Evolutionary conservation across 2,329 filamentous ascomycete genomes (phyloP), one percentile per base, ranked within the genome.

Genomic region (Chaetomiaceae sp.): DNA sequence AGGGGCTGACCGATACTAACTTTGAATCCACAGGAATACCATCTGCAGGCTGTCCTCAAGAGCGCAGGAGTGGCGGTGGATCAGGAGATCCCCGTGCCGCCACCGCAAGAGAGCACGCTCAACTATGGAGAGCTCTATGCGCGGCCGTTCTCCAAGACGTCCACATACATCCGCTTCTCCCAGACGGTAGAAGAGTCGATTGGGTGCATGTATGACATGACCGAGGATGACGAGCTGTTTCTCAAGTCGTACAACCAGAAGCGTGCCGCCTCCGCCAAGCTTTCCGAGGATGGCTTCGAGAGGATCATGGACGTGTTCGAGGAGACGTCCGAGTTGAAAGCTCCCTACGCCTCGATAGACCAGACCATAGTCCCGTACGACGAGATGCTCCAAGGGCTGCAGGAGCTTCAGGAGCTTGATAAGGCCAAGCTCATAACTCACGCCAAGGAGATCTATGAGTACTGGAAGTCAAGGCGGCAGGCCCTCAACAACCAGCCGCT

Each of bases 161-260:
- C 84, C 51, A 93, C 90, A 51, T 97, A 97, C 68, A 95, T 98
- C 64, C 88, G 91, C 55, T 97, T 95, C 71, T 97, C 93, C 54
- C 91, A 95, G 56, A 98, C 93, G 3, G 91, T 98, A 51, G 93
- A 98, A 69, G 93, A 98, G 68, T 95, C 86, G 60, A 84, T 88
- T 61, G 86, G 87, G 60, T 86, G 84, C 63, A 80, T 84, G 59
- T 98, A 98, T 81, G 89, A 95, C 69, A 91, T 97, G 86, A 90
- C 83, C 22, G 83, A 84, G 55, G 88, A 95, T 61, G 93, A 98
- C 69, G 86, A 89, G 65, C 79, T 76, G 46, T 95, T 88, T 62
- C 78, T 98, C 58, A 86, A 84, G 62, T 75, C 79, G 56, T 84
- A 93, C 71, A 98, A 97, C 69, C 73, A 81, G 57, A 90, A 86